A percentile compares a stretch with the other conserved stretches of the same genome.
Evolutionary conservation across 768 basidiomycete genomes (phyloP).

Genomic region (Naganishia antarctica): DNA sequence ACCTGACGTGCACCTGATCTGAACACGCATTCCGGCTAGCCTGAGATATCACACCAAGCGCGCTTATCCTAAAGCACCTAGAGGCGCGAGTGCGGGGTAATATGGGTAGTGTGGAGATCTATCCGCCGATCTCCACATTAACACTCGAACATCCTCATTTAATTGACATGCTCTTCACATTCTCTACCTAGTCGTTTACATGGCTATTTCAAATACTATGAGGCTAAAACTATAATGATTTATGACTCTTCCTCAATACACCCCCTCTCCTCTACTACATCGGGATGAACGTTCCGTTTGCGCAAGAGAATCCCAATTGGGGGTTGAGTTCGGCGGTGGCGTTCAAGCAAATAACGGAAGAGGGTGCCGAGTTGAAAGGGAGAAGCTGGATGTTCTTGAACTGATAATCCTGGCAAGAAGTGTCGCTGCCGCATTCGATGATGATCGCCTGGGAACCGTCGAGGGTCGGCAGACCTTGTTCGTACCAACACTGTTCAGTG

Average conservation of each 20-base stretch:
- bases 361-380: conserved; percentile 25
- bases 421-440: conserved; percentile 32
- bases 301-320: conserved; percentile 32
- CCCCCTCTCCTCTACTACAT: neutral
- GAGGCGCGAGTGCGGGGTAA: too few relatives aligned
- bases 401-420: conserved; percentile 31
- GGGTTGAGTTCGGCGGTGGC: conserved; percentile 28
- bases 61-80: too few relatives aligned
- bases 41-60: too few relatives aligned
- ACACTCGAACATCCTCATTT: too few relatives aligned
- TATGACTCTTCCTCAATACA: neutral
- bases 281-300: conserved; percentile 32
- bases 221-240: neutral
- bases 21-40: too few relatives aligned
- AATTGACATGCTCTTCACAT: too few relatives aligned
- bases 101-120: too few relatives aligned
- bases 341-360: conserved; percentile 30
- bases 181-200: too few relatives aligned
- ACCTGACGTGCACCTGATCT: too few relatives aligned
- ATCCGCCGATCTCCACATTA: too few relatives aligned
- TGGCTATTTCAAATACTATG: neutral
- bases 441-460: conserved; percentile 37
- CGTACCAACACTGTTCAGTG: conserved; percentile 33
- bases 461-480: conserved; percentile 25
- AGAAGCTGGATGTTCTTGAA: conserved; percentile 35